phyloP scores from a whole-genome alignment of 257 asterid genomes.

The Nicotiana tomentosiformis region DNA sequence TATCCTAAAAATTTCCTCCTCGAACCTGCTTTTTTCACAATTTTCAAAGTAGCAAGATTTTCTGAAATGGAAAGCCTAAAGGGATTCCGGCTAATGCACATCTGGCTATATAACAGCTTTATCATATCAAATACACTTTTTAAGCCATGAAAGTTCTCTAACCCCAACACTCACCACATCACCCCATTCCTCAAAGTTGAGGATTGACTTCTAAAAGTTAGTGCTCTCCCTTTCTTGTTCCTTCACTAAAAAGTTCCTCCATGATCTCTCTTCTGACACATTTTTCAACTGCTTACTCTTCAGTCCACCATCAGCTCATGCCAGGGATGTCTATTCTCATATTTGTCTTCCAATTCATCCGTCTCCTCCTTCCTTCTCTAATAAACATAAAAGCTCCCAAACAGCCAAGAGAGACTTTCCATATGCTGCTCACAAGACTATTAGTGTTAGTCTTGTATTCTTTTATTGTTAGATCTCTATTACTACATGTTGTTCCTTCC shows the following conservation, averaged over 20 bases:
- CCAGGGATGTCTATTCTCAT: not conserved
- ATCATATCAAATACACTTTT: not conserved
- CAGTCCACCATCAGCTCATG: not conserved
- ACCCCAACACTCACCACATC: not conserved
- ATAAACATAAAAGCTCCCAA: not conserved
- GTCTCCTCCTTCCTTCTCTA: not conserved
- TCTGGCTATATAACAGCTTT: not conserved
- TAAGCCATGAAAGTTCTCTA: not conserved
- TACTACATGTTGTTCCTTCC: too few species aligned
- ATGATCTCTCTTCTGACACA: not conserved
- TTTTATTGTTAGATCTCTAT: too few species aligned
- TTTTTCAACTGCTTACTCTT: constrained; percentile 1
- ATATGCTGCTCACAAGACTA: not conserved
- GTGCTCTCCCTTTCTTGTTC: constrained; percentile 1
- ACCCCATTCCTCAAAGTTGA: constrained; percentile 1
- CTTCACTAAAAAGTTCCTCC: not conserved
- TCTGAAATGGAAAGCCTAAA: not conserved
- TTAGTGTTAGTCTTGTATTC: too few species aligned
- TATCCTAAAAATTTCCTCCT: not conserved
- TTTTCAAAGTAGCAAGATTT: not conserved
- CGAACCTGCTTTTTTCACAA: not conserved
- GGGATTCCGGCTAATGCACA: not conserved
- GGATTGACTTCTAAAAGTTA: not conserved
- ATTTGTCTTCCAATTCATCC: not conserved
- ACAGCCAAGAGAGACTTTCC: not conserved